A percentile compares a stretch with the other conserved stretches of the same genome.
phyloP scores from a whole-genome alignment of 208 protist species.

The Naegleria lovaniensis region DNA sequence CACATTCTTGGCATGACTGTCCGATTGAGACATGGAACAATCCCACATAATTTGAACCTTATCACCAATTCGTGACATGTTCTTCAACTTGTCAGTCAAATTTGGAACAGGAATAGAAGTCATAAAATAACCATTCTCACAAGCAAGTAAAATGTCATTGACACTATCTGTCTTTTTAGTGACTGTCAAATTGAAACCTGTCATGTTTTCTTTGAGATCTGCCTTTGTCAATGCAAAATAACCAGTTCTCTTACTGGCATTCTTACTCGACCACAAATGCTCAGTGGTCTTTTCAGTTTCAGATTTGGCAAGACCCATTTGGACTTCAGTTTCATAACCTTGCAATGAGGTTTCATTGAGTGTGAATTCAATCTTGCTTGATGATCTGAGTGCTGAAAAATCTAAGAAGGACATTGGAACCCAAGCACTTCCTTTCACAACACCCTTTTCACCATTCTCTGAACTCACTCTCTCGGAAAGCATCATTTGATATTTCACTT shows the following conservation, averaged over 20 bases:
- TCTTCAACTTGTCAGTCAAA: neutral
- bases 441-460: neutral
- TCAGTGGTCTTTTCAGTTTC: neutral
- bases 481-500: neutral
- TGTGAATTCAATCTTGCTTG: neutral
- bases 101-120: neutral
- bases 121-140: neutral
- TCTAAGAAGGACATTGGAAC: neutral
- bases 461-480: neutral
- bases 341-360: neutral
- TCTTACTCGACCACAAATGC: neutral
- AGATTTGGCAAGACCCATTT: neutral
- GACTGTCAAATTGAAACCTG: neutral
- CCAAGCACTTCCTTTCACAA: neutral
- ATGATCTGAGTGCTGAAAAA: neutral
- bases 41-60: neutral
- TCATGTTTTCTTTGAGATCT: neutral
- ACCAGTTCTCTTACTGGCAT: neutral
- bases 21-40: neutral
- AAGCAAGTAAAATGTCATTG: neutral
- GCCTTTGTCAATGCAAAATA: neutral
- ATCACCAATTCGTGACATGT: neutral
- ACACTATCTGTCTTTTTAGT: neutral
- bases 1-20: neutral
- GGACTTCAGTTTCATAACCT: neutral